Evolutionary conservation across 352 stramenopile genomes (phyloP).

Genomic region (Phytopythium montanum): DNA sequence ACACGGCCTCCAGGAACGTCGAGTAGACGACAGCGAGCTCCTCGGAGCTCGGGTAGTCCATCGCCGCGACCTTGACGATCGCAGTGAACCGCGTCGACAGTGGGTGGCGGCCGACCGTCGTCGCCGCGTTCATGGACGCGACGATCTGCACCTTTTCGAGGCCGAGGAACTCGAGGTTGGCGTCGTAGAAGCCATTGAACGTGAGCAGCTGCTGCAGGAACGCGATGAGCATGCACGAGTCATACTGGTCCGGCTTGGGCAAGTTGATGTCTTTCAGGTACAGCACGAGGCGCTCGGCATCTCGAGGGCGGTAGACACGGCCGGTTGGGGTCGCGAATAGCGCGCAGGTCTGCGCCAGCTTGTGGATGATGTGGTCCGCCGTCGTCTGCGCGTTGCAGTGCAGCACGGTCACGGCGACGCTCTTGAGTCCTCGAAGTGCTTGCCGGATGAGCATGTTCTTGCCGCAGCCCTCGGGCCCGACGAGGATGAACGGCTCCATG

Average conservation of each 20-base stretch:
- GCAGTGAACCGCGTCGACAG: slow-evolving; percentile 93
- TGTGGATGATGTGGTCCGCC: slow-evolving; percentile 92
- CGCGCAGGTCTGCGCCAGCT: slow-evolving; percentile 92
- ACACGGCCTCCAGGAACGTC: slow-evolving; percentile 80
- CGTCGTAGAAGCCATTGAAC: slow-evolving; percentile 96
- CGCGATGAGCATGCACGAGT: slow-evolving; percentile 95
- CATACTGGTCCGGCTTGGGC: slow-evolving; percentile 93
- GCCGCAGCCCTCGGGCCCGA: slow-evolving; percentile 91
- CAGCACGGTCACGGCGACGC: slow-evolving; percentile 78
- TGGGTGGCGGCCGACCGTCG: slow-evolving; percentile 89
- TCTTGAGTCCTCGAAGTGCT: slow-evolving; percentile 79
- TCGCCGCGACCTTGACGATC: slow-evolving; percentile 90
- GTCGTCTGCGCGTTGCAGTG: slow-evolving; percentile 95
- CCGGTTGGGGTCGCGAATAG: slow-evolving; percentile 90
- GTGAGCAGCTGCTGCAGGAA: slow-evolving; percentile 96
- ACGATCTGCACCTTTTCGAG: slow-evolving; percentile 94
- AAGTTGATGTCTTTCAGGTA: slow-evolving; percentile 97
- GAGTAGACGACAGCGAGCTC: slow-evolving; percentile 91
- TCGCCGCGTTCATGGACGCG: slow-evolving; percentile 92
- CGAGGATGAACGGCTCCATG: slow-evolving; percentile 94
- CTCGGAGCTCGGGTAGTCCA: slow-evolving; percentile 91
- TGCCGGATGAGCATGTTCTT: slow-evolving; percentile 95
- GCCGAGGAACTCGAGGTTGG: slow-evolving; percentile 91
- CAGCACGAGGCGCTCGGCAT: slow-evolving; percentile 91
- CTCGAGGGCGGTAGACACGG: slow-evolving; percentile 91